phyloP scores from a whole-genome alignment of 306 rosid species.

The Corylus avellana region DNA sequence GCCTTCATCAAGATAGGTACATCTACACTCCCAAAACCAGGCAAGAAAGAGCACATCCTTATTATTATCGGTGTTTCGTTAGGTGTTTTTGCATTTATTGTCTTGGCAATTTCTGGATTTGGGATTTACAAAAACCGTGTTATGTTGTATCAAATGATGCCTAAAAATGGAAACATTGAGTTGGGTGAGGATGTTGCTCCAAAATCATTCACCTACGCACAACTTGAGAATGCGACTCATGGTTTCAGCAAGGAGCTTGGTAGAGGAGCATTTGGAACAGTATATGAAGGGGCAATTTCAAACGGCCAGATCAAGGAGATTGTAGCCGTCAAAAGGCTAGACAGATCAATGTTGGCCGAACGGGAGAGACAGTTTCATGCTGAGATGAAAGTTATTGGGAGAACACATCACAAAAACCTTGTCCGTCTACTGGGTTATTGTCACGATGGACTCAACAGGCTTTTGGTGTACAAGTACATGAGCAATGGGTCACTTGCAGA shows the following conservation, averaged over 20 bases:
- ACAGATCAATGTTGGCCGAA: not conserved
- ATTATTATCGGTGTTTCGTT: not conserved
- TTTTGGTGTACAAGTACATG: not conserved
- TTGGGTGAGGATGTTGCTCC: not conserved
- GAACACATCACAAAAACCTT: not conserved
- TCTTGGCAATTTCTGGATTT: not conserved
- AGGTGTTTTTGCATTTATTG: not conserved
- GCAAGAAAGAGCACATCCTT: not conserved
- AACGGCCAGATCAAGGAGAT: no score
- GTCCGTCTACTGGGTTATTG: not conserved
- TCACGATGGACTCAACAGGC: not conserved
- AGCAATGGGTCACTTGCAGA: not conserved
- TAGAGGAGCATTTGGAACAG: not conserved
- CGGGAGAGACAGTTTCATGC: not conserved
- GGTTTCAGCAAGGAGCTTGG: not conserved
- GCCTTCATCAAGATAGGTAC: not conserved
- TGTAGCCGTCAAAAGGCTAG: not conserved
- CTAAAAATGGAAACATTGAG: not conserved
- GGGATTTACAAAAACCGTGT: not conserved
- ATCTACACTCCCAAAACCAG: not conserved
- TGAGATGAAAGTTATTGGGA: not conserved
- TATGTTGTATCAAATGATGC: not conserved
- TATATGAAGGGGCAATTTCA: not conserved
- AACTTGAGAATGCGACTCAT: not conserved
- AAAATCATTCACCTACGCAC: not conserved